Base-by-base conservation (phyloP, 2,329 filamentous ascomycete genomes). In the Nemania abortiva region DNA sequence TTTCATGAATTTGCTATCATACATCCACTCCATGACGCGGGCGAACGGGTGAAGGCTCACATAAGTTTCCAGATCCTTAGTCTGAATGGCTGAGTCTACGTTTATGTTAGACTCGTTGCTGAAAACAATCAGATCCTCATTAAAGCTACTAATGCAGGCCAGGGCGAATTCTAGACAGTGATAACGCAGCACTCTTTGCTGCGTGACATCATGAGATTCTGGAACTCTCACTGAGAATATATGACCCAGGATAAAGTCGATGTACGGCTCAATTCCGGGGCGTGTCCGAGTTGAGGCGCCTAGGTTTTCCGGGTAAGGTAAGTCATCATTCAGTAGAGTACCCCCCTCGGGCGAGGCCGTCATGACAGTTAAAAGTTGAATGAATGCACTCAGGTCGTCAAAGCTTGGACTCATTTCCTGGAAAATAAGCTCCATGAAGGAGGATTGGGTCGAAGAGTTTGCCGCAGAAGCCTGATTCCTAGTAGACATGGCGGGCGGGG, bases 11-110 rank as follows among this genome's bases (percentile, higher is more conserved):
- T 92, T 93, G 76, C 97, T 93, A 77, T 97, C 98, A 81, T 97
- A 97, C 81, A 99, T 89, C 94, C 96, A 98, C 78, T 99, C 96
- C 92, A 98, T 98, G 18, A 97, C 91, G 68, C 97, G 90, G 2
- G 93, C 90, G 77, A 98, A 99, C 0, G 97, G 95, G 81, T 99
- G 97, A 62, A 97, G 87, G 27, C 90, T 89, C 67, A 96, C 90
- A 78, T 99, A 99, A 6, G 88, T 87, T 58, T 90, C 89, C 4
- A 98, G 84, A 65, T 92, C 92, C 2, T 91, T 91, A 3, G 93
- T 87, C 50, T 87, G 87, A 72, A 97, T 93, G 18, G 92, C 88
- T 10, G 87, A 82, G 78, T 98, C 94, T 18, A 97, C 90, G 29
- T 88, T 84, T 34, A 97, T 85, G 69, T 88, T 91, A 1, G 93